These are phyloP conservation scores for Telopea speciosissima DNA, from an alignment of 177 flowering plant species.

Conservation along the genomic window DNA sequence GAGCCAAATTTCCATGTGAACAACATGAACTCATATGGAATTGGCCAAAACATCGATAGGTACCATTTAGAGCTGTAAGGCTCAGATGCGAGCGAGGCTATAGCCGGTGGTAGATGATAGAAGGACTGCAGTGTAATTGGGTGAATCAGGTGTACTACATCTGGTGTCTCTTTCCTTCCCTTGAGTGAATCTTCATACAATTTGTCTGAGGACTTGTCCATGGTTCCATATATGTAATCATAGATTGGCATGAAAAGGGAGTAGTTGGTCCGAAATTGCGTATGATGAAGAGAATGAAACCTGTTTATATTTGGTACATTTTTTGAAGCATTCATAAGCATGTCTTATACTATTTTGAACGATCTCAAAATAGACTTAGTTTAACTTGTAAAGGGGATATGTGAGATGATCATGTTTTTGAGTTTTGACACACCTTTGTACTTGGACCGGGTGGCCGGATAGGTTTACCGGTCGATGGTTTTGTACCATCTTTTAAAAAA, in stretches of 20 bases:
- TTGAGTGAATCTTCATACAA: constrained; percentile 42
- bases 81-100: constrained; percentile 57
- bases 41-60: constrained; percentile 58
- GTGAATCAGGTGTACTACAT: constrained; percentile 75
- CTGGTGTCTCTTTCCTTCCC: constrained; percentile 36
- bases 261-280: constrained; percentile 74
- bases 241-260: constrained; percentile 85
- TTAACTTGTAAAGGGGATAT: no score
- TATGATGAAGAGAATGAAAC: constrained; percentile 40
- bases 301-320: constrained; percentile 1
- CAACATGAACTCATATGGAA: constrained; percentile 45
- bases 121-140: constrained; percentile 73
- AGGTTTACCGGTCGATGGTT: no score
- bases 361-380: no score
- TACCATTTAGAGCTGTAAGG: constrained; percentile 63
- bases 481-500: no score
- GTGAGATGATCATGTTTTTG: no score
- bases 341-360: no score
- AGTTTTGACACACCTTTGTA: no score
- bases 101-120: constrained; percentile 63
- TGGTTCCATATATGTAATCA: constrained; percentile 70
- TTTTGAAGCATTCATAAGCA: no score
- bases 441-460: no score
- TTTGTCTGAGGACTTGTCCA: constrained; percentile 52
- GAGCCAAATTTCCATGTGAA: constrained; percentile 48